These are phyloP conservation scores for Backusella sp. DNA, from an alignment of 192 early-diverging fungal species.

Conservation along the genomic window DNA sequence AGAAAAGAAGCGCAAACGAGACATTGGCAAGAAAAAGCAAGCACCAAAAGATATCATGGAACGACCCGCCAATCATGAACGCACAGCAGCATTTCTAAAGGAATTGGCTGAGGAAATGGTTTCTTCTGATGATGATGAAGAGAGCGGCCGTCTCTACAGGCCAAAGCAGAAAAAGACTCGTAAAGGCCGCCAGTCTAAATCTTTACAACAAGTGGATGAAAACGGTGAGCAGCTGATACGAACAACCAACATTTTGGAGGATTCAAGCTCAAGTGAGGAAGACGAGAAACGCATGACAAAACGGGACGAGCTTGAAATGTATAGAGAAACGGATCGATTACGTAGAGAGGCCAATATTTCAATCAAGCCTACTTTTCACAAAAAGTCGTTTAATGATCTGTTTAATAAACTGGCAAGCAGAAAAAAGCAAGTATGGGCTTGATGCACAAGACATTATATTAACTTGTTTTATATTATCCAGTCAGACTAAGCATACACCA, in stretches of 20 bases:
- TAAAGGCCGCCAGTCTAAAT: background rate
- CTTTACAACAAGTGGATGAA: background rate
- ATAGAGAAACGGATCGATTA: background rate
- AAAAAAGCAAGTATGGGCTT: background rate
- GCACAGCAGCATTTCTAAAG: background rate
- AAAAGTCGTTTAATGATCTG: constrained; percentile 8
- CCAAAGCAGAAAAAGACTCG: background rate
- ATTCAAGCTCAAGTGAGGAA: background rate
- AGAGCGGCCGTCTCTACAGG: background rate
- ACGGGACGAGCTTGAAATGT: constrained; percentile 5
- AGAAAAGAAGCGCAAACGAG: background rate
- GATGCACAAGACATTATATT: too few species aligned
- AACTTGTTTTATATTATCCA: background rate
- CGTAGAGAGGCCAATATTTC: background rate
- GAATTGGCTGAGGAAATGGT: background rate
- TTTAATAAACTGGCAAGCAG: background rate
- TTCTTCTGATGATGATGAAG: background rate
- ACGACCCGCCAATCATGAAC: background rate
- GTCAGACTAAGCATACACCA: background rate
- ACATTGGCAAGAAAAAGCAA: background rate
- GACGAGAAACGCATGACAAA: background rate
- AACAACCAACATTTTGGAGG: background rate
- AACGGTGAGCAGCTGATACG: constrained; percentile 1
- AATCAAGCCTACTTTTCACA: constrained; percentile 5
- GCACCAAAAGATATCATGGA: background rate